Percentiles rank a stretch among this genome's conserved stretches.
Conservation (phyloP, 1,284 basidiomycete species). For the Ceratobasidium sp. region DNA sequence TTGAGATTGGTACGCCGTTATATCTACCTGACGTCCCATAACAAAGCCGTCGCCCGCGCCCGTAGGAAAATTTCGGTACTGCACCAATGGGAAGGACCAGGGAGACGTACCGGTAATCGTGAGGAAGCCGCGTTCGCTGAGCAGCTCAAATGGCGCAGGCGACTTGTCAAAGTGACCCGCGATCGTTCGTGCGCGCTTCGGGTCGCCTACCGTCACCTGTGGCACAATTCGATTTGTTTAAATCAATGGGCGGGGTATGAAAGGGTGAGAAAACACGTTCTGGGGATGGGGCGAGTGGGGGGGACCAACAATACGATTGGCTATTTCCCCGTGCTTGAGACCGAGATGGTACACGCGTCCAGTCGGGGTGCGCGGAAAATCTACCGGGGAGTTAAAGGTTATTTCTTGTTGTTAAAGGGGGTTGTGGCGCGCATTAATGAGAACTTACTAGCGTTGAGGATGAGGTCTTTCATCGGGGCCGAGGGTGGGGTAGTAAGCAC, state of each 20-base stretch:
- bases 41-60: slow-evolving; percentile 12
- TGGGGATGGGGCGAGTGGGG: no score
- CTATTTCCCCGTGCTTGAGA: slow-evolving; percentile 78
- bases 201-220: slow-evolving; percentile 82
- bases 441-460: slow-evolving; percentile 72
- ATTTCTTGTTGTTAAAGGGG: neutral
- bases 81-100: neutral
- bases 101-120: slow-evolving; percentile 74
- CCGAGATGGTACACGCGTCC: slow-evolving; percentile 84
- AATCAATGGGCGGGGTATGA: slow-evolving; percentile 13
- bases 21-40: slow-evolving; percentile 61
- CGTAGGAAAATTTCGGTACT: neutral
- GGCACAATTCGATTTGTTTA: neutral
- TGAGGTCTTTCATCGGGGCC: slow-evolving; percentile 66
- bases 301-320: slow-evolving; percentile 79
- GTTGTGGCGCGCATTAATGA: slow-evolving; percentile 4
- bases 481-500: slow-evolving; percentile 5
- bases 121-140: slow-evolving; percentile 82
- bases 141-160: slow-evolving; percentile 67
- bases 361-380: slow-evolving; percentile 79
- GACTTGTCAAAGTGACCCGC: slow-evolving; percentile 70
- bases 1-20: slow-evolving; percentile 74
- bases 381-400: slow-evolving; percentile 57
- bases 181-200: slow-evolving; percentile 74
- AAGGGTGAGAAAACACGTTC: neutral